Percentiles rank a stretch among this genome's conserved stretches.
phyloP scores from a whole-genome alignment of 306 rosid species.

The Cajanus cajan region DNA sequence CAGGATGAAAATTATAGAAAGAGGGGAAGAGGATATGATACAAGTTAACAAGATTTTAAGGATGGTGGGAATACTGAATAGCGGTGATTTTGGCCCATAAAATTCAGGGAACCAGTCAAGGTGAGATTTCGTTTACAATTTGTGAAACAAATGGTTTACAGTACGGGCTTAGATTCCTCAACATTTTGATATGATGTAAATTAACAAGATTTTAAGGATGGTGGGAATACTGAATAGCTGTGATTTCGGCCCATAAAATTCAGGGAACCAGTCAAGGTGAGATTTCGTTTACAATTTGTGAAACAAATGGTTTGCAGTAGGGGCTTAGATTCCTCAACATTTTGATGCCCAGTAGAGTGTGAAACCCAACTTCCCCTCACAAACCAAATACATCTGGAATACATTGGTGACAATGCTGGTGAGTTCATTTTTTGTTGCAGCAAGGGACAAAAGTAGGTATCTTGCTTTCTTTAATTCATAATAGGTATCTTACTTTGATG shows the following conservation, averaged over 20 bases:
- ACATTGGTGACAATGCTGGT: not conserved
- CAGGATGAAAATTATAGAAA: not conserved
- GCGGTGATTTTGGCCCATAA: not conserved
- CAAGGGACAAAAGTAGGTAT: not conserved
- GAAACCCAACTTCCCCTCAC: not conserved
- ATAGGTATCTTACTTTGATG: not conserved
- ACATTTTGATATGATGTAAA: not conserved
- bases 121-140: not conserved
- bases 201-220: no score
- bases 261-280: not conserved
- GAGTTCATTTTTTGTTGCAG: not conserved
- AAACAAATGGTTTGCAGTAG: not conserved
- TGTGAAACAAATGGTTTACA: not conserved
- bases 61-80: not conserved
- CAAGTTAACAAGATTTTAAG: not conserved
- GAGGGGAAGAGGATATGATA: not conserved
- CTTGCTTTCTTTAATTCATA: no score
- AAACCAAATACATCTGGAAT: not conserved
- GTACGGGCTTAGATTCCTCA: not conserved
- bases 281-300: not conserved
- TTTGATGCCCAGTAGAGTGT: not conserved
- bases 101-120: not conserved
- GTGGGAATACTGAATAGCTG: no score
- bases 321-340: not conserved
- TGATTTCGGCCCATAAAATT: not conserved